A percentile compares a stretch with the other conserved stretches of the same genome.
Conservation (phyloP, 2,329 filamentous ascomycete species). For the Alternaria brassicicola region DNA sequence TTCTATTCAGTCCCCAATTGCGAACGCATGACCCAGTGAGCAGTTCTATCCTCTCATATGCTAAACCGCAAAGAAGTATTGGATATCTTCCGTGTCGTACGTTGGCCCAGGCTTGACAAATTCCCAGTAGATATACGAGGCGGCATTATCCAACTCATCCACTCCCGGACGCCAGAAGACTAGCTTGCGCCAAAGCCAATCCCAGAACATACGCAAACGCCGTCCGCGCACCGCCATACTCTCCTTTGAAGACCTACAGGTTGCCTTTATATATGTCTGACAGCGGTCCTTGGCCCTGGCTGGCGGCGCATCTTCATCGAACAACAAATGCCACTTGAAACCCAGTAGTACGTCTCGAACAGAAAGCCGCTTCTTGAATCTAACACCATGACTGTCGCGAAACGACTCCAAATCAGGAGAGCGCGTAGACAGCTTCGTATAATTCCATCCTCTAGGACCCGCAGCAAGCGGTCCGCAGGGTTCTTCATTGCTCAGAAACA, state of each 20-base stretch:
- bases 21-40: not conserved
- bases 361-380: not conserved
- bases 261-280: not conserved
- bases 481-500: not conserved
- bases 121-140: not conserved
- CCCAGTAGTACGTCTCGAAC: not conserved
- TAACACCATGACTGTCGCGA: slow-evolving; percentile 6
- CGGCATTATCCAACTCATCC: not conserved
- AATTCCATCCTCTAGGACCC: slow-evolving; percentile 9
- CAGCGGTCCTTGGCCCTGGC: not conserved
- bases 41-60: not conserved
- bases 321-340: not conserved
- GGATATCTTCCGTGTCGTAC: not conserved
- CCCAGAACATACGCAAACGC: not conserved
- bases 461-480: not conserved
- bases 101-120: not conserved
- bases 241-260: not conserved
- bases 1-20: not conserved
- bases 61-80: not conserved
- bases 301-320: slow-evolving; percentile 1
- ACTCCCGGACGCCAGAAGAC: not conserved
- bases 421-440: not conserved
- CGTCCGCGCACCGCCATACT: not conserved
- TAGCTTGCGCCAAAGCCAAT: not conserved
- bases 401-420: slow-evolving; percentile 3